Percentiles rank a stretch among this genome's conserved stretches.
These are phyloP conservation scores for Capronia coronata DNA, from an alignment of 2,329 filamentous ascomycete species.

Conservation along the genomic window DNA sequence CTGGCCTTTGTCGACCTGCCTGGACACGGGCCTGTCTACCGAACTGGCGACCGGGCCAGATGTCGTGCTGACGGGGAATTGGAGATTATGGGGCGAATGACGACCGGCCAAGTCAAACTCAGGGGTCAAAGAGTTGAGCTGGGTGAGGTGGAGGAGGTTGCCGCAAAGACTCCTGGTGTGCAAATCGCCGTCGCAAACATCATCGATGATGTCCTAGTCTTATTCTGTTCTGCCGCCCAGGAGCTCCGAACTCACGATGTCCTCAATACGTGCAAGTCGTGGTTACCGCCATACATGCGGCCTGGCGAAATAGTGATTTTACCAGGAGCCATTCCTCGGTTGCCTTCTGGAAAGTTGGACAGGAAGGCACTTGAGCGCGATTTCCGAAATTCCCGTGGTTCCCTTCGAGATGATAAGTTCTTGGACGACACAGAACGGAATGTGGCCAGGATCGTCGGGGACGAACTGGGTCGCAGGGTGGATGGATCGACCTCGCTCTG, in stretches of 20 bases:
- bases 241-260: constrained; percentile 43
- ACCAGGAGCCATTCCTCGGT: constrained; percentile 59
- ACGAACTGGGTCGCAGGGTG: constrained; percentile 39
- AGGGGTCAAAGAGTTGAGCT: constrained; percentile 77
- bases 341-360: constrained; percentile 80
- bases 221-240: constrained; percentile 60
- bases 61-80: constrained; percentile 61
- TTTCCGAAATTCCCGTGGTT: constrained; percentile 18
- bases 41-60: constrained; percentile 76
- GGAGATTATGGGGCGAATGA: constrained; percentile 77
- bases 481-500: constrained; percentile 42
- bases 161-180: constrained; percentile 55
- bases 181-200: constrained; percentile 63
- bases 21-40: constrained; percentile 64
- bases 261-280: constrained; percentile 56
- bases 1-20: constrained; percentile 62
- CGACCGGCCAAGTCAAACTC: constrained; percentile 76
- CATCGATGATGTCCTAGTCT: constrained; percentile 61
- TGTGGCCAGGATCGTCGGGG: constrained; percentile 40
- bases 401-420: neutral
- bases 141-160: constrained; percentile 68
- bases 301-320: constrained; percentile 62
- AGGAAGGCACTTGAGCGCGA: constrained; percentile 52
- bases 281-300: constrained; percentile 79
- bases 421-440: constrained; percentile 26